Evolutionary conservation across 2,329 filamentous ascomycete genomes (phyloP).

Genomic region (Cryphonectria naterciae): DNA sequence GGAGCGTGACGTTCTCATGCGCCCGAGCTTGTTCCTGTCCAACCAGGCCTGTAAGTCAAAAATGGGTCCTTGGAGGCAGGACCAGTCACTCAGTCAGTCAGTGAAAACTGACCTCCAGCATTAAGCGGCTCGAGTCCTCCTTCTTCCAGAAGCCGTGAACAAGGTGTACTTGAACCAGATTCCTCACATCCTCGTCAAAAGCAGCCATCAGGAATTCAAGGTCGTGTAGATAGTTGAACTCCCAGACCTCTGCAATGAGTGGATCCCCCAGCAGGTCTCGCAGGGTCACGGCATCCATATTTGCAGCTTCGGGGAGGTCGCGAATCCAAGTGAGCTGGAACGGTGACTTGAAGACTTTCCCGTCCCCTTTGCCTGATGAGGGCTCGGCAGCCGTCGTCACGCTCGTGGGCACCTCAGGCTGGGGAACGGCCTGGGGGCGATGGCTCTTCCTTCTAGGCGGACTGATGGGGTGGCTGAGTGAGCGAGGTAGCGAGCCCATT

Average conservation of each 20-base stretch:
- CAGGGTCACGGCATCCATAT: constrained; percentile 68
- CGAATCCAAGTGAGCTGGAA: constrained; percentile 72
- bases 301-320: constrained; percentile 62
- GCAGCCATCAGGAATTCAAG: constrained; percentile 58
- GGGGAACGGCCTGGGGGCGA: constrained; percentile 11
- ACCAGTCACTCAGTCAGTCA: not conserved
- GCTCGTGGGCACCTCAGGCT: constrained; percentile 9
- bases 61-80: not conserved
- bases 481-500: constrained; percentile 32
- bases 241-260: constrained; percentile 72
- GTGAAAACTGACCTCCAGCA: constrained; percentile 56
- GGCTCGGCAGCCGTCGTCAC: not conserved
- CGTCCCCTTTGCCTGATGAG: not conserved
- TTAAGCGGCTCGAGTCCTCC: constrained; percentile 63
- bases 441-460: constrained; percentile 46
- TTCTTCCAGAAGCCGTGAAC: constrained; percentile 69
- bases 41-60: not conserved
- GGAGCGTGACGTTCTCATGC: constrained; percentile 70
- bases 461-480: constrained; percentile 48
- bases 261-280: constrained; percentile 74
- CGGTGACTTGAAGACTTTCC: constrained; percentile 58
- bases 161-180: constrained; percentile 56
- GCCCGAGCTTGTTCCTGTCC: constrained; percentile 61
- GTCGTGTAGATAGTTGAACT: constrained; percentile 71
- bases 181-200: constrained; percentile 55